Evolutionary conservation across 176 grass and related monocot genomes (phyloP), one percentile per base, ranked within the genome.

Genomic region (Oryza nivara): DNA sequence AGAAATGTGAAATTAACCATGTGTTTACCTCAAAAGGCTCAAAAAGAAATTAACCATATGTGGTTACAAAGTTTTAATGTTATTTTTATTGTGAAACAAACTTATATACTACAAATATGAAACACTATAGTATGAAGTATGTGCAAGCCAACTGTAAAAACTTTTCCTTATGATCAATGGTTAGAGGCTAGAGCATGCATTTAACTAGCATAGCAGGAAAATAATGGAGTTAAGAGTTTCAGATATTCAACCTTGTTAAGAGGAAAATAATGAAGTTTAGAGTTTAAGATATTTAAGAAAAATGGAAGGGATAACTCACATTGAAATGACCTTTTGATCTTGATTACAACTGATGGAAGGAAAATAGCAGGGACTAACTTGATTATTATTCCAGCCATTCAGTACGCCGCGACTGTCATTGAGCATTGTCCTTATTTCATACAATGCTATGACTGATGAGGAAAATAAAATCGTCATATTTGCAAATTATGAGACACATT

Each of bases 321-420:
- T 81, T 72, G 1, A 4, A 64, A 41, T 26, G 74, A 94, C 84
- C n/a, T 91, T 72, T 26, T 67, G 40, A 22, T 73, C 23, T 48
- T 70, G 48, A 68, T 78, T 16, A 60, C 95, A 97, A 34, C 0
- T 65, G 68, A 97, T 72, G n/a, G 20, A 12, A 11, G 3, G 1
- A 81, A 78, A 93, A 35, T 67, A 54, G 90, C 92, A 98, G 12
- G 92, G 75, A 73, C 22, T 84, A 51, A 93, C 86, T 95, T 89
- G 92, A 88, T 98, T 93, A 44, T 54, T 14, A 30, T 17, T 56
- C 95, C 95, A 98, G 23, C 65, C 8, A 4, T 82, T 43, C 45
- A 98, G 76, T 63, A 83, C 82, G 88, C 36, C 70, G 11, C 13
- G 35, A n/a, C 11, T 75, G 83, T 86, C 91, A 4, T 20, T 82